Percentiles rank a stretch among this genome's conserved stretches.
Conservation (phyloP, 192 early-diverging fungal species). For the Rhizoclosmatium sp. region DNA sequence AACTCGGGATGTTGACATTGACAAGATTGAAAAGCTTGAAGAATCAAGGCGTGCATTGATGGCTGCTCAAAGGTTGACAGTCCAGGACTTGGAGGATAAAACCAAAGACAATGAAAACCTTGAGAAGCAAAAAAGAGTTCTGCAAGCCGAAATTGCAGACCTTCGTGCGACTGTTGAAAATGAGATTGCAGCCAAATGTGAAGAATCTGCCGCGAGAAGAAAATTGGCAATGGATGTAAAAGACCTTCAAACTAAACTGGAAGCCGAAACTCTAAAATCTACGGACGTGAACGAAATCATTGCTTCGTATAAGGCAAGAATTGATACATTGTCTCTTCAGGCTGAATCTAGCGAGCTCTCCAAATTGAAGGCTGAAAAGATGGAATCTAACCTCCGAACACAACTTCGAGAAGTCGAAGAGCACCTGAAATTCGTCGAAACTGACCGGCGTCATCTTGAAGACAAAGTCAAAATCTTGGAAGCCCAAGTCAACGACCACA, state of each 20-base stretch:
- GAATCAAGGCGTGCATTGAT: slow-evolving; percentile 83
- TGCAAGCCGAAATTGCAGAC: slow-evolving; percentile 71
- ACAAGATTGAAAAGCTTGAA: slow-evolving; percentile 78
- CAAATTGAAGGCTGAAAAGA: slow-evolving; percentile 79
- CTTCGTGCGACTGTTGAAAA: slow-evolving; percentile 69
- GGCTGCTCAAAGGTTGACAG: slow-evolving; percentile 73
- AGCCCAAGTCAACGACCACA: slow-evolving; percentile 73
- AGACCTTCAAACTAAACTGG: slow-evolving; percentile 66
- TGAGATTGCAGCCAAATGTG: slow-evolving; percentile 69
- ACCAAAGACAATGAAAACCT: slow-evolving; percentile 70
- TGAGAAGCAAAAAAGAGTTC: slow-evolving; percentile 69
- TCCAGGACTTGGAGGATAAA: slow-evolving; percentile 85
- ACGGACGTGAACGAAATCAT: slow-evolving; percentile 63
- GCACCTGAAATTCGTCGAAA: slow-evolving; percentile 67
- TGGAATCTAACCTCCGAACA: slow-evolving; percentile 67
- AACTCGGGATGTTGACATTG: slow-evolving; percentile 69
- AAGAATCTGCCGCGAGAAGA: slow-evolving; percentile 64
- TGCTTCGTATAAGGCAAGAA: slow-evolving; percentile 60
- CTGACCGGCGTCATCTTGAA: slow-evolving; percentile 69
- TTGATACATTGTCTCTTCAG: slow-evolving; percentile 61
- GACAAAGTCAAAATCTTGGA: slow-evolving; percentile 71
- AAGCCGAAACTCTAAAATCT: slow-evolving; percentile 69
- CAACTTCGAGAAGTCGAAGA: slow-evolving; percentile 77
- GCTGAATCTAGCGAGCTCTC: slow-evolving; percentile 74
- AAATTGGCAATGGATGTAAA: slow-evolving; percentile 67